Conservation (phyloP, 1,284 basidiomycete species). For the Pascua sp. region DNA sequence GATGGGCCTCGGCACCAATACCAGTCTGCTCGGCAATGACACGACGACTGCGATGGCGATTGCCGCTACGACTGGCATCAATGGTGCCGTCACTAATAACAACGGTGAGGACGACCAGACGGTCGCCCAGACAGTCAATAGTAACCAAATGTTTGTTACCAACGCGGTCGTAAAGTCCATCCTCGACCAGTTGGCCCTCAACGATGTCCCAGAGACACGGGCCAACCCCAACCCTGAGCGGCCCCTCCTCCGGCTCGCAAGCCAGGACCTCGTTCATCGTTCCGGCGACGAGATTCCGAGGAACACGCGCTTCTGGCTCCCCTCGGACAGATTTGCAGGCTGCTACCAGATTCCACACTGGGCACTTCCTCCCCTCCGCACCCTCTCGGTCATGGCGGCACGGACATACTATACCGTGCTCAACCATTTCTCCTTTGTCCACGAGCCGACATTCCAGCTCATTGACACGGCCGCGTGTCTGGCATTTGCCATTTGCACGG, state of each 20-base stretch:
- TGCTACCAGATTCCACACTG: conserved; percentile 53
- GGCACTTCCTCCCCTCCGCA: conserved; percentile 48
- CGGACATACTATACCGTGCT: conserved; percentile 49
- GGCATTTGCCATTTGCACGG: conserved; percentile 52
- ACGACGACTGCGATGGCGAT: conserved; percentile 19
- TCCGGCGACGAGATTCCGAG: conserved; percentile 13
- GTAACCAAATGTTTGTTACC: background rate
- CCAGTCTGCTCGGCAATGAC: conserved; percentile 13
- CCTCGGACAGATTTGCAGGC: conserved; percentile 47
- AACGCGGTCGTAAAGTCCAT: conserved; percentile 27
- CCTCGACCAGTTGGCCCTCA: conserved; percentile 37
- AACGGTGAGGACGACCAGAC: background rate
- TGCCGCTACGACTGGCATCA: conserved; percentile 7
- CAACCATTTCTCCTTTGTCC: conserved; percentile 50
- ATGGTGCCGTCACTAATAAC: conserved; percentile 6
- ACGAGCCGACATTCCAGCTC: conserved; percentile 50
- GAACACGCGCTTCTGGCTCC: conserved; percentile 31
- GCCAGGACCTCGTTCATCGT: conserved; percentile 13
- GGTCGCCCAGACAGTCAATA: conserved; percentile 1
- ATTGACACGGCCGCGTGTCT: conserved; percentile 48
- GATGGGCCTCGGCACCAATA: background rate
- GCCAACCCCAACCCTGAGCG: conserved; percentile 46
- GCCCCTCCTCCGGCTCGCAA: conserved; percentile 39
- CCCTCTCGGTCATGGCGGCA: conserved; percentile 48
- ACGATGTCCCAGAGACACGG: conserved; percentile 40